Conservation (phyloP, 2,329 filamentous ascomycete genomes). For the Cordyceps cateniannulata region DNA sequence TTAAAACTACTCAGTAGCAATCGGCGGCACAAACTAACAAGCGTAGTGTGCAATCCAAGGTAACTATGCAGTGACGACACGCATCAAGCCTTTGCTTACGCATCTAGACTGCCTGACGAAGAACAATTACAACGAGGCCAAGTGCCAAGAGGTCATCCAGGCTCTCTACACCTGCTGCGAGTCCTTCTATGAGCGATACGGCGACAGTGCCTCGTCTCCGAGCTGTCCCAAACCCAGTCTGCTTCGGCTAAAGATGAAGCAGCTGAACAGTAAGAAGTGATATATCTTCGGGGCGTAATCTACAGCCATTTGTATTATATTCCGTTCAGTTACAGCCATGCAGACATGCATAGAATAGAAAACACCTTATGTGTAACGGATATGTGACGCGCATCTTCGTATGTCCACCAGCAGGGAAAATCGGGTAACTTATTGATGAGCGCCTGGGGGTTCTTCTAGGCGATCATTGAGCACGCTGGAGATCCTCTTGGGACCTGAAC, state of each 20-base stretch:
- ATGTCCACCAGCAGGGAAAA: constrained; percentile 39
- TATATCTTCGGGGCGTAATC: background rate
- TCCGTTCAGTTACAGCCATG: background rate
- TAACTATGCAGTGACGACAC: constrained; percentile 28
- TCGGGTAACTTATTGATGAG: constrained; percentile 65
- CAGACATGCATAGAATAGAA: background rate
- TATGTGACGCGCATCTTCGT: constrained; percentile 40
- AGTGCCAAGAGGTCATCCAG: constrained; percentile 70
- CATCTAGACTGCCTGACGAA: constrained; percentile 72
- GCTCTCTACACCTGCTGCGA: constrained; percentile 92
- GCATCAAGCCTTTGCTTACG: background rate
- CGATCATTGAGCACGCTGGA: constrained; percentile 97
- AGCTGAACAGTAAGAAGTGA: constrained; percentile 44
- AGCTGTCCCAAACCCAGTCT: constrained; percentile 82
- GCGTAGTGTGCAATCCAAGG: constrained; percentile 82
- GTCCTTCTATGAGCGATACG: constrained; percentile 73
- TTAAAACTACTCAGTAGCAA: background rate
- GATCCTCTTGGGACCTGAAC: constrained; percentile 76
- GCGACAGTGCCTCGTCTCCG: constrained; percentile 66
- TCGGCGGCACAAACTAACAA: constrained; percentile 5
- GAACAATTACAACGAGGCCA: constrained; percentile 79
- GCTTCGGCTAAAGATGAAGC: constrained; percentile 78
- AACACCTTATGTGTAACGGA: background rate
- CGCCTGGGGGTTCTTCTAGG: constrained; percentile 70
- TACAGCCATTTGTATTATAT: background rate